These are phyloP conservation scores for Penicillium sclerotiorum DNA, from an alignment of 2,329 filamentous ascomycete species.

Conservation along the genomic window DNA sequence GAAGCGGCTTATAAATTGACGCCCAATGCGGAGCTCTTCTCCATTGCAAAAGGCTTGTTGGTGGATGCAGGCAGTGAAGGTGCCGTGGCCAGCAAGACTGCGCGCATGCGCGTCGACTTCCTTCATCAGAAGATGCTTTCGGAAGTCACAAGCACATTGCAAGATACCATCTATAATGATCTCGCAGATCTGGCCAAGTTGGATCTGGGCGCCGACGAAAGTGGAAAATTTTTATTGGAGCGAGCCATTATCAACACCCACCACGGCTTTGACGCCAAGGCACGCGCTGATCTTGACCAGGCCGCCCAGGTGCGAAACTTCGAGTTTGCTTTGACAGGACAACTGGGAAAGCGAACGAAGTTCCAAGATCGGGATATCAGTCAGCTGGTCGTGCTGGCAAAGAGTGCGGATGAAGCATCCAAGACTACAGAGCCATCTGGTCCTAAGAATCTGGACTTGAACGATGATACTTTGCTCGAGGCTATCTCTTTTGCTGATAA, in stretches of 20 bases:
- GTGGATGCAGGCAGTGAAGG: constrained; percentile 49
- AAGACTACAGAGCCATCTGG: constrained; percentile 36
- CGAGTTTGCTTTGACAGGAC: constrained; percentile 79
- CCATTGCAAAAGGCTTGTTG: constrained; percentile 67
- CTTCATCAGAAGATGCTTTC: constrained; percentile 70
- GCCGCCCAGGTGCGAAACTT: constrained; percentile 72
- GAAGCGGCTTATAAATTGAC: constrained; percentile 83
- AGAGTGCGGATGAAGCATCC: constrained; percentile 58
- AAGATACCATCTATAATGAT: constrained; percentile 63
- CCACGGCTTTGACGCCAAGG: constrained; percentile 77
- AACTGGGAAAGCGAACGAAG: constrained; percentile 68
- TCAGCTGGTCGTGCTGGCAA: constrained; percentile 88
- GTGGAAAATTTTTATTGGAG: constrained; percentile 75
- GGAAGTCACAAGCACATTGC: constrained; percentile 63
- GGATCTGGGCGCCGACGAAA: constrained; percentile 49
- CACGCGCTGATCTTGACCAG: constrained; percentile 68
- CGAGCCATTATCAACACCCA: constrained; percentile 80
- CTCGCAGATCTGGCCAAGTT: constrained; percentile 54
- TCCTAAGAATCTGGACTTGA: constrained; percentile 74
- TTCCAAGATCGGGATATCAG: constrained; percentile 59
- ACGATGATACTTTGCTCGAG: constrained; percentile 92
- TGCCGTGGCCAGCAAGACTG: constrained; percentile 57
- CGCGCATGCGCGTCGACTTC: constrained; percentile 71
- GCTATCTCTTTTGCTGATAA: constrained; percentile 74
- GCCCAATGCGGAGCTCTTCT: constrained; percentile 80